A percentile compares a stretch with the other conserved stretches of the same genome.
Evolutionary conservation across 768 basidiomycete species (phyloP).

Genomic region (Suillus subalutaceus): DNA sequence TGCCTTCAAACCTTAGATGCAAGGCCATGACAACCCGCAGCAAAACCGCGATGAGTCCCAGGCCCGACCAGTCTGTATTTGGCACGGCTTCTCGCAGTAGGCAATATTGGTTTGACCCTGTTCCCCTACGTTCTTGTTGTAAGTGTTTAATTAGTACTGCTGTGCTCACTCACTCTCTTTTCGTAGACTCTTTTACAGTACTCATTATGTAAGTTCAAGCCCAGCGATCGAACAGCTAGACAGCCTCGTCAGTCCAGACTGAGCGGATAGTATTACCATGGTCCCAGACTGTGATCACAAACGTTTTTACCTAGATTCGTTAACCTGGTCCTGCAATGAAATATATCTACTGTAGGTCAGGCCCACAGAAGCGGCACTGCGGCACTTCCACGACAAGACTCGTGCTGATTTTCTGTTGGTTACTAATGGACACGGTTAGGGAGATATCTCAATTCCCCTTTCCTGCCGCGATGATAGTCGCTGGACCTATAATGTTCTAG

Average conservation of each 20-base stretch:
- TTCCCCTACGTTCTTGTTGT: background rate
- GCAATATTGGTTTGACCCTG: background rate
- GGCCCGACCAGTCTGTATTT: background rate
- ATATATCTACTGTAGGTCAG: background rate
- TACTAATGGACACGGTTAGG: background rate
- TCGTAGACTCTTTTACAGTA: background rate
- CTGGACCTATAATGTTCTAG: background rate
- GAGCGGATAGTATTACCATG: background rate
- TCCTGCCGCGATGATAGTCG: background rate
- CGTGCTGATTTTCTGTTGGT: background rate
- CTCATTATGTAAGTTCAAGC: background rate
- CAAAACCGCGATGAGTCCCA: background rate
- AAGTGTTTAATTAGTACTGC: background rate
- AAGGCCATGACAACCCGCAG: background rate
- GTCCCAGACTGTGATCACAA: background rate
- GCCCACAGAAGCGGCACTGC: background rate
- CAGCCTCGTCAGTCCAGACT: background rate
- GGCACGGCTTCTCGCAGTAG: background rate
- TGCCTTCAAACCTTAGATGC: slow-evolving; percentile 1
- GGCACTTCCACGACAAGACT: background rate
- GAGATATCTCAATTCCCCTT: background rate
- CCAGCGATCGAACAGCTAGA: background rate
- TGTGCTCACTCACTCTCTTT: background rate
- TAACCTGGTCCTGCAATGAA: background rate
- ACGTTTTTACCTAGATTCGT: background rate